Percentiles rank a stretch among this genome's conserved stretches.
phyloP scores from a whole-genome alignment of 2,329 filamentous ascomycete species.

The Dactylellina leptospora region DNA sequence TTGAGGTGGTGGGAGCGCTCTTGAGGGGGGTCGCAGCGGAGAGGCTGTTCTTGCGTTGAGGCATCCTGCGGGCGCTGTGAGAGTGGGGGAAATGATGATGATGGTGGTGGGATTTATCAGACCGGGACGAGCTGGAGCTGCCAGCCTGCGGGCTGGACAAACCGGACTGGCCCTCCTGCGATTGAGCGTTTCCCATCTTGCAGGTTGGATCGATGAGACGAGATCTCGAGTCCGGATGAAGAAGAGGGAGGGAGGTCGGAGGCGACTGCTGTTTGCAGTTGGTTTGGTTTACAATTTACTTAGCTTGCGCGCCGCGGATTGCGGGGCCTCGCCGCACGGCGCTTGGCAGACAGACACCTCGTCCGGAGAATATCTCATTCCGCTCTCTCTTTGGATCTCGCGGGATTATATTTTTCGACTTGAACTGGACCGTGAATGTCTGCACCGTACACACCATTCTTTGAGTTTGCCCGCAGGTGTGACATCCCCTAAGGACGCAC shows the following conservation, averaged over 20 bases:
- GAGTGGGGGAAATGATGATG: conserved; percentile 11
- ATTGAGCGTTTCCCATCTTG: conserved; percentile 50
- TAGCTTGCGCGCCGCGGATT: too few relatives aligned
- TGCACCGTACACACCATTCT: too few relatives aligned
- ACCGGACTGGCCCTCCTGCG: conserved; percentile 42
- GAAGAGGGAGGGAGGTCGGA: conserved; percentile 2
- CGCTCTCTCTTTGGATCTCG: too few relatives aligned
- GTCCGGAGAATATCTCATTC: too few relatives aligned
- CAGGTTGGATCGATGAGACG: background rate
- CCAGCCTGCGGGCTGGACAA: conserved; percentile 4
- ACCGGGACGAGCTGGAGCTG: conserved; percentile 28
- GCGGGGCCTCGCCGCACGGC: background rate
- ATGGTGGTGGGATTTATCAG: conserved; percentile 23
- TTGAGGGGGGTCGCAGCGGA: conserved; percentile 48
- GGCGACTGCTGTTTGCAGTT: too few relatives aligned
- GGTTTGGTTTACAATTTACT: too few relatives aligned
- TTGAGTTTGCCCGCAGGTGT: too few relatives aligned
- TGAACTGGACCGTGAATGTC: too few relatives aligned
- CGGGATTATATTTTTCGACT: too few relatives aligned
- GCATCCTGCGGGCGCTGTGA: conserved; percentile 35
- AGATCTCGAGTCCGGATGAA: background rate
- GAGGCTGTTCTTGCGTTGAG: conserved; percentile 50
- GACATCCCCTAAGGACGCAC: too few relatives aligned
- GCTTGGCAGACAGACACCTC: too few relatives aligned
- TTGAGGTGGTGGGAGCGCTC: conserved; percentile 48